Evolutionary conservation across 2,329 filamentous ascomycete genomes (phyloP).

Genomic region (Zarea fungicola): DNA sequence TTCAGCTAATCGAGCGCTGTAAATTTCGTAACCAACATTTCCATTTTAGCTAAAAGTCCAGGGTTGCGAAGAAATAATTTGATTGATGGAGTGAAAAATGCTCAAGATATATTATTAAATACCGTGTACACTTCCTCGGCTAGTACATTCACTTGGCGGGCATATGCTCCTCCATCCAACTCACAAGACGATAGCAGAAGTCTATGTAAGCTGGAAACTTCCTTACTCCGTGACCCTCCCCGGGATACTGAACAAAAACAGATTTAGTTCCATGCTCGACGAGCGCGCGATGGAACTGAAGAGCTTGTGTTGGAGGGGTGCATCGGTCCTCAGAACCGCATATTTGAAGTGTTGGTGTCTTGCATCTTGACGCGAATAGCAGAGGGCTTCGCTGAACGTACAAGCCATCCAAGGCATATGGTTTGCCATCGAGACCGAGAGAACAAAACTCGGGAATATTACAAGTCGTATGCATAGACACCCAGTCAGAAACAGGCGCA

Average conservation of each 20-base stretch:
- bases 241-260: not conserved
- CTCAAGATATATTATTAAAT: too few species aligned
- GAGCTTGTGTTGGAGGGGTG: not conserved
- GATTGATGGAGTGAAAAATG: too few species aligned
- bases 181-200: not conserved
- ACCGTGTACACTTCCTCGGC: not conserved
- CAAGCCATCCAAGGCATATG: not conserved
- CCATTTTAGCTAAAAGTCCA: too few species aligned
- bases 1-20: too few species aligned
- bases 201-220: not conserved
- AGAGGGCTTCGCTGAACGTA: not conserved
- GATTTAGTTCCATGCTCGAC: not conserved
- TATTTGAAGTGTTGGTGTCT: not conserved
- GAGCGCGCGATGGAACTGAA: not conserved
- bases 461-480: not conserved
- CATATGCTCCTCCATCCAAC: not conserved
- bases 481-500: not conserved
- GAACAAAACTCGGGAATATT: not conserved
- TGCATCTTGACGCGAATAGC: not conserved
- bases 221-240: not conserved
- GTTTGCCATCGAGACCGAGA: not conserved
- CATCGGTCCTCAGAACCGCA: not conserved
- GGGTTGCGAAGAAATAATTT: too few species aligned
- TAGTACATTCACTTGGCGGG: not conserved
- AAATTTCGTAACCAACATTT: too few species aligned